Evolutionary conservation across 768 basidiomycete genomes (phyloP).

Genomic region (Russula earlei): DNA sequence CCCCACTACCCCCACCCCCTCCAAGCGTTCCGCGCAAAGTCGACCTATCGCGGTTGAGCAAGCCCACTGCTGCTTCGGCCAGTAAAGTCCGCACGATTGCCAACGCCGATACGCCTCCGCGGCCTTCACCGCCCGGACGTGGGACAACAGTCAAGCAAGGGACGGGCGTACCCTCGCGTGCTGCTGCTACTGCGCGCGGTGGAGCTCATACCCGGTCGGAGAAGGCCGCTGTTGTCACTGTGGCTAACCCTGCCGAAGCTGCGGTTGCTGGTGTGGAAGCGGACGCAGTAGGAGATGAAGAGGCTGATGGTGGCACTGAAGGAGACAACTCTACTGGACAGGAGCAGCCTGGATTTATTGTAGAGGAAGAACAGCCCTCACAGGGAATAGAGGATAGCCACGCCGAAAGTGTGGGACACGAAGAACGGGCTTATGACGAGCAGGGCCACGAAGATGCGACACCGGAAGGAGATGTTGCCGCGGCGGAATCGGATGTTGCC

Average conservation of each 20-base stretch:
- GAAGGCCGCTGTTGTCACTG: conserved; percentile 17
- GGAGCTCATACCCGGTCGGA: conserved; percentile 21
- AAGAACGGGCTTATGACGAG: conserved; percentile 15
- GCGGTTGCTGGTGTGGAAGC: conserved; percentile 20
- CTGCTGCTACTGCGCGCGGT: conserved; percentile 20
- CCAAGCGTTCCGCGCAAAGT: conserved; percentile 44
- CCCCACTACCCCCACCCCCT: conserved; percentile 40
- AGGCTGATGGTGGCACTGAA: background rate
- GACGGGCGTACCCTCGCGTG: conserved; percentile 9
- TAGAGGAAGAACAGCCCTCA: conserved; percentile 21
- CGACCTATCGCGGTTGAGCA: conserved; percentile 55
- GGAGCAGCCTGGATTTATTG: background rate
- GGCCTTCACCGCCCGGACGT: conserved; percentile 23
- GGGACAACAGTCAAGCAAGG: conserved; percentile 23
- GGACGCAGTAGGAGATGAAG: background rate
- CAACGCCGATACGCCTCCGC: conserved; percentile 5
- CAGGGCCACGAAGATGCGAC: conserved; percentile 16
- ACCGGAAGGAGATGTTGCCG: background rate
- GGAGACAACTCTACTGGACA: background rate
- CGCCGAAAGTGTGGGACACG: conserved; percentile 5
- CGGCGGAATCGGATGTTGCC: conserved; percentile 5
- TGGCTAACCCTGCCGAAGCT: conserved; percentile 4
- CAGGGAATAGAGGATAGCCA: conserved; percentile 13
- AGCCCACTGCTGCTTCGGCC: conserved; percentile 74
- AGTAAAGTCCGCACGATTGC: conserved; percentile 44